Conservation (phyloP, 352 stramenopile species). For the Pelagophyceae sp. region DNA sequence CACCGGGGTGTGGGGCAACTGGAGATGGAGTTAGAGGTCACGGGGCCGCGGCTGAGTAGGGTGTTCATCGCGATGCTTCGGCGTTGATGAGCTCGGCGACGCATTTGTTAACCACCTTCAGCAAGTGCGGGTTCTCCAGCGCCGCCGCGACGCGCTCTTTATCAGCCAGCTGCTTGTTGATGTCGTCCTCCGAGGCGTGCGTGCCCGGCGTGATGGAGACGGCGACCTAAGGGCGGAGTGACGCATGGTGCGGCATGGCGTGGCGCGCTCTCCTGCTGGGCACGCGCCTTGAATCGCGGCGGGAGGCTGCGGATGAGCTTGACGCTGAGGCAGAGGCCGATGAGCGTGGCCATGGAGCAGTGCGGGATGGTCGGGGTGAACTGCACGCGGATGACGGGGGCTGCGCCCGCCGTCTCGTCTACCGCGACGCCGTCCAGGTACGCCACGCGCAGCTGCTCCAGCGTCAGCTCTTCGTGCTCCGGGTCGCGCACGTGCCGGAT, state of each 20-base stretch:
- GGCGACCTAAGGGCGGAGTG: conserved; percentile 31
- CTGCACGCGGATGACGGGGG: background rate
- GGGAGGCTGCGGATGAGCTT: conserved; percentile 86
- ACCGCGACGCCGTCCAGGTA: conserved; percentile 42
- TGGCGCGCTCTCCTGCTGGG: no score
- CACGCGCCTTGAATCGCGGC: conserved; percentile 73
- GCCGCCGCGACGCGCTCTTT: conserved; percentile 89
- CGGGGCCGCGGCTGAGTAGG: no score
- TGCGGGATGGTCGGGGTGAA: conserved; percentile 91
- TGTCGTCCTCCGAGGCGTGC: conserved; percentile 81
- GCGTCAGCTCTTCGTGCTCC: conserved; percentile 50
- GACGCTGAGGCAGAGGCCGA: conserved; percentile 85
- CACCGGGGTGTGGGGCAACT: no score
- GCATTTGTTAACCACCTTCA: conserved; percentile 90
- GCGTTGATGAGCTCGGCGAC: conserved; percentile 52
- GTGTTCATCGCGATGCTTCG: no score
- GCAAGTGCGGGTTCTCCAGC: conserved; percentile 87
- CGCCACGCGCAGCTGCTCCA: conserved; percentile 56
- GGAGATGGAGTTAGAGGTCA: no score
- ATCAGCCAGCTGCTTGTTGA: conserved; percentile 94
- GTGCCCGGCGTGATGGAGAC: conserved; percentile 85
- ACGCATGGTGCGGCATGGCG: no score
- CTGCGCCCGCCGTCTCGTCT: background rate
- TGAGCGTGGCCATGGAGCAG: conserved; percentile 94
- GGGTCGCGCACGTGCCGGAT: conserved; percentile 61